These are phyloP conservation scores for Phytophthora pluvialis DNA, from an alignment of 352 stramenopile genomes.

Conservation along the genomic window DNA sequence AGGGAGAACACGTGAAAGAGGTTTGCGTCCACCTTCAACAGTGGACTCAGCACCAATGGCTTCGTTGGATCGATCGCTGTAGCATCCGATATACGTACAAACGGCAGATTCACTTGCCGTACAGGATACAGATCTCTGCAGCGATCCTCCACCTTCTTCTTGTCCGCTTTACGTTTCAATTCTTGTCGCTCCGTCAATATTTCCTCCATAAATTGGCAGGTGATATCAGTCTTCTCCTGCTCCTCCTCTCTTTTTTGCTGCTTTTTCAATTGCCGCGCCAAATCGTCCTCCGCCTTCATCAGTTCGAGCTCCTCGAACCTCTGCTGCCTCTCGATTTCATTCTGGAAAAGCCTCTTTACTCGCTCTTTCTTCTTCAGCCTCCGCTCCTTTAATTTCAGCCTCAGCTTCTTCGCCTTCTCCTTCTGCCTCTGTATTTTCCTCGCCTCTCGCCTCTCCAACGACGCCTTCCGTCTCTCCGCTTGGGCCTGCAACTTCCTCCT, in stretches of 20 bases:
- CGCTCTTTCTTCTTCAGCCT: constrained; percentile 1
- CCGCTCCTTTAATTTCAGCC: neutral
- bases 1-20: constrained; percentile 60
- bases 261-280: constrained; percentile 6
- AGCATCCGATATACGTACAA: constrained; percentile 22
- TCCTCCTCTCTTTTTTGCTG: constrained; percentile 8
- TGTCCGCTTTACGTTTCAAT: constrained; percentile 7
- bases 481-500: constrained; percentile 21
- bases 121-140: constrained; percentile 19
- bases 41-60: constrained; percentile 6
- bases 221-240: neutral
- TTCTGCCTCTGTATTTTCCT: constrained; percentile 13
- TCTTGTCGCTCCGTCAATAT: neutral
- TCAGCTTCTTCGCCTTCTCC: constrained; percentile 6
- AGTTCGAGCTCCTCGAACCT: constrained; percentile 19
- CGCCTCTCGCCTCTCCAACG: constrained; percentile 16
- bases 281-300: constrained; percentile 21
- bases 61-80: constrained; percentile 1
- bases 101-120: constrained; percentile 20
- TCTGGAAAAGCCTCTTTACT: neutral
- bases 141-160: neutral
- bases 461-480: constrained; percentile 5
- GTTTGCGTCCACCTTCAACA: constrained; percentile 46
- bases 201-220: neutral
- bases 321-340: constrained; percentile 18